A percentile compares a stretch with the other conserved stretches of the same genome.
Conservation (phyloP, 306 rosid genomes). For the Begonia fuchsioides region DNA sequence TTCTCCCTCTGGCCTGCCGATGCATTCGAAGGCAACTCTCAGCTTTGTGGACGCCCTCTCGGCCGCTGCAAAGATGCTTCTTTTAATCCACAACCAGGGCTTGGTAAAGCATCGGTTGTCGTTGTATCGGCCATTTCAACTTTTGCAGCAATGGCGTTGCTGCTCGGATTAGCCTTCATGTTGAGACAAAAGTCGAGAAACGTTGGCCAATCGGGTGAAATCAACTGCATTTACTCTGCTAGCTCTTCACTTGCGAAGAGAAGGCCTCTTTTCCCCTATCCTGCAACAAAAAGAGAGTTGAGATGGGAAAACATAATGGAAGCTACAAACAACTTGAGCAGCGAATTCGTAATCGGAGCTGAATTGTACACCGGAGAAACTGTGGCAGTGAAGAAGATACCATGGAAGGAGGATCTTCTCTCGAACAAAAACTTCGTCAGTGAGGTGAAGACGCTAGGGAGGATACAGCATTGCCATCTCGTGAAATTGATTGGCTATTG, state of each 20-base stretch:
- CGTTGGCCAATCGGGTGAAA: slow-evolving; percentile 29
- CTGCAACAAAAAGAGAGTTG: slow-evolving; percentile 42
- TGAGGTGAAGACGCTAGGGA: slow-evolving; percentile 83
- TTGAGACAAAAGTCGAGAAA: slow-evolving; percentile 30
- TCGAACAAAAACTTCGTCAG: slow-evolving; percentile 59
- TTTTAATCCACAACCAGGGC: slow-evolving; percentile 18
- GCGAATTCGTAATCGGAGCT: slow-evolving; percentile 72
- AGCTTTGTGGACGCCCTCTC: slow-evolving; percentile 73
- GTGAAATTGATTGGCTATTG: slow-evolving; percentile 86
- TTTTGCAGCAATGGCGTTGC: slow-evolving; percentile 38
- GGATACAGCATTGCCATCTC: slow-evolving; percentile 76
- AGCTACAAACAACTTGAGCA: slow-evolving; percentile 63
- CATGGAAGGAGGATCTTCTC: slow-evolving; percentile 57
- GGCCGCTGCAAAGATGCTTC: slow-evolving; percentile 24
- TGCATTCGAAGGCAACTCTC: slow-evolving; percentile 53
- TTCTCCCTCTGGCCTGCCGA: slow-evolving; percentile 60
- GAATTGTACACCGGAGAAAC: slow-evolving; percentile 55
- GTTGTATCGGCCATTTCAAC: slow-evolving; percentile 57
- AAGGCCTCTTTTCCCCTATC: slow-evolving; percentile 50
- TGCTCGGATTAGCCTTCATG: slow-evolving; percentile 32
- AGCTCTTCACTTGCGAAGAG: slow-evolving; percentile 56
- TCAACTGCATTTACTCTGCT: slow-evolving; percentile 46
- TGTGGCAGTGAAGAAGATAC: slow-evolving; percentile 77
- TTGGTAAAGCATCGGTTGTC: slow-evolving; percentile 28
- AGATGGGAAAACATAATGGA: slow-evolving; percentile 83